These are phyloP conservation scores for Paxillus ammoniavirescens DNA, from an alignment of 768 basidiomycete species.

Conservation along the genomic window DNA sequence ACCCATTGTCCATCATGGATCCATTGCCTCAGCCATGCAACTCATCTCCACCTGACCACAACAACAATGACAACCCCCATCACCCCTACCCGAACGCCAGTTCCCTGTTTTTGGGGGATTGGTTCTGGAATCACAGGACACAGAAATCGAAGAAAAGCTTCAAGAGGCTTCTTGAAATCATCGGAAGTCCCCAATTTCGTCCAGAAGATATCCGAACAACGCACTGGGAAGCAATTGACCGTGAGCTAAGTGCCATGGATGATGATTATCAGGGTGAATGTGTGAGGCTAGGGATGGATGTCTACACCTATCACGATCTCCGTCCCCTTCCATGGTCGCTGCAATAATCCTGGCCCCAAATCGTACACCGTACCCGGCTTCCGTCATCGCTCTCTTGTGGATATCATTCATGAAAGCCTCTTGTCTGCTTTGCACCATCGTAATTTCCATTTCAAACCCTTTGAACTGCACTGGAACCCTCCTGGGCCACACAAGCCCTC, in stretches of 20 bases:
- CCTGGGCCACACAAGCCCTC: neutral
- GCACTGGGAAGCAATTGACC: slow-evolving; percentile 10
- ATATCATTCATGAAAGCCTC: slow-evolving; percentile 14
- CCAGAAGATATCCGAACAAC: slow-evolving; percentile 11
- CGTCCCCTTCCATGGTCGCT: slow-evolving; percentile 1
- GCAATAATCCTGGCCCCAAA: neutral
- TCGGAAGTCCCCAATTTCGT: slow-evolving; percentile 10
- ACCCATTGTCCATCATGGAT: too few species aligned
- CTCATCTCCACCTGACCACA: too few species aligned
- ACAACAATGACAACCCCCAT: neutral
- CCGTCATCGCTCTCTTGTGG: slow-evolving; percentile 12
- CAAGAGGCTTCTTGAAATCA: slow-evolving; percentile 9
- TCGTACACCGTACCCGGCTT: slow-evolving; percentile 5
- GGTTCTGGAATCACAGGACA: slow-evolving; percentile 17
- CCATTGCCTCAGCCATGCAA: too few species aligned
- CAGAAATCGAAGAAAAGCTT: slow-evolving; percentile 14
- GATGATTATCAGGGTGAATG: neutral
- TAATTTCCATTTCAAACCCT: slow-evolving; percentile 20
- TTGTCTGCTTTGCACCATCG: neutral
- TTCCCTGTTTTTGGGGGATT: slow-evolving; percentile 23
- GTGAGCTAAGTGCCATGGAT: slow-evolving; percentile 5
- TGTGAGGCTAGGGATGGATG: neutral
- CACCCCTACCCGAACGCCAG: slow-evolving; percentile 24
- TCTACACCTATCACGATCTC: neutral
- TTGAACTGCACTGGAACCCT: slow-evolving; percentile 13